A percentile compares a stretch with the other conserved stretches of the same genome.
These are phyloP conservation scores for Myxozyma kluyveri DNA, from an alignment of 805 yeast species.

Conservation along the genomic window DNA sequence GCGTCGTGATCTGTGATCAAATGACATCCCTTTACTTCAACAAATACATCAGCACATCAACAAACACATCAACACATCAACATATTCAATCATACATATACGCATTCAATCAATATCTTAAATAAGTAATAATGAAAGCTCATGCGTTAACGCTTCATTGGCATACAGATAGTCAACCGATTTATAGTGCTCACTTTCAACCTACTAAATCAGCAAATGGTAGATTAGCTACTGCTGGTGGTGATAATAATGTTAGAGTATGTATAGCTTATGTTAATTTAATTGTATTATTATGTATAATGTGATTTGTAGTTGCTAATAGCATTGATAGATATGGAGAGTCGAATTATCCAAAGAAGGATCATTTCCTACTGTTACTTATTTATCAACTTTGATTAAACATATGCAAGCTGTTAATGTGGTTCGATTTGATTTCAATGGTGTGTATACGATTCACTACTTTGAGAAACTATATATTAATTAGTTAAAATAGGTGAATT, in stretches of 20 bases:
- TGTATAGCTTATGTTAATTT: constrained; percentile 35
- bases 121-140: constrained; percentile 40
- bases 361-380: constrained; percentile 54
- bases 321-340: constrained; percentile 37
- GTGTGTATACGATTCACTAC: constrained; percentile 36
- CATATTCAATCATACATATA: no score
- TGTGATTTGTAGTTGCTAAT: neutral
- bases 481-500: constrained; percentile 39
- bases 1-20: no score
- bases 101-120: neutral
- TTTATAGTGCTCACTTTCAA: constrained; percentile 43
- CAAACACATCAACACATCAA: no score
- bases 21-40: no score
- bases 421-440: constrained; percentile 73
- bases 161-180: constrained; percentile 45
- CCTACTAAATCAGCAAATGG: constrained; percentile 31
- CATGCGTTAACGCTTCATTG: constrained; percentile 43
- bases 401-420: constrained; percentile 95
- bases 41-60: no score
- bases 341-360: constrained; percentile 26
- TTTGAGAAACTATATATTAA: neutral
- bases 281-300: neutral
- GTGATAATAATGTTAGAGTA: constrained; percentile 82
- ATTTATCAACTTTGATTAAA: constrained; percentile 74
- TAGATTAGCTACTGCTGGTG: constrained; percentile 89